These are phyloP conservation scores for Amanita subjunquillea DNA, from an alignment of 768 basidiomycete species.

Conservation along the genomic window DNA sequence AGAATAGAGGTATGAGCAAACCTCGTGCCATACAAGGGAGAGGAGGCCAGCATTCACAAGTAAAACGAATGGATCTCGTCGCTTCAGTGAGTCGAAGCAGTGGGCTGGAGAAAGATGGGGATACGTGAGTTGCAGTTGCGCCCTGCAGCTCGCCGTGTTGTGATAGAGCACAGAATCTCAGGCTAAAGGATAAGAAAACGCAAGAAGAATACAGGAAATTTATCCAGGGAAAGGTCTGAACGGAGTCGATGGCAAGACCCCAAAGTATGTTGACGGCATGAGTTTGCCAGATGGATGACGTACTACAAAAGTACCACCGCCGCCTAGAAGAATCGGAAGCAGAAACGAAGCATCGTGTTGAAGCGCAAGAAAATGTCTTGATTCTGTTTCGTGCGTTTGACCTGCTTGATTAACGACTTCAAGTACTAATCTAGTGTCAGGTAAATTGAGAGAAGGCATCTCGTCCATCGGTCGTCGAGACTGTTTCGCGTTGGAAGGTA, in stretches of 20 bases:
- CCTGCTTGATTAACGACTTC: background rate
- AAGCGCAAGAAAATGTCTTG: conserved; percentile 57
- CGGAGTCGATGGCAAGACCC: background rate
- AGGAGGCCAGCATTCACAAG: background rate
- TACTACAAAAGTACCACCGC: conserved; percentile 29
- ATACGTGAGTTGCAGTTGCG: conserved; percentile 43
- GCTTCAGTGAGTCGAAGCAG: conserved; percentile 71
- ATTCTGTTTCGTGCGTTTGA: conserved; percentile 58
- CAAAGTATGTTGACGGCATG: background rate
- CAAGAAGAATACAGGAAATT: conserved; percentile 64
- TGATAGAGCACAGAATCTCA: conserved; percentile 29
- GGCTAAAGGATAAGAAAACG: conserved; percentile 44
- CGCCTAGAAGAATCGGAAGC: conserved; percentile 20
- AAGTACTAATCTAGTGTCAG: conserved; percentile 21
- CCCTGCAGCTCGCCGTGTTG: conserved; percentile 6
- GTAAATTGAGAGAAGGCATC: conserved; percentile 70
- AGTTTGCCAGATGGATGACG: conserved; percentile 33
- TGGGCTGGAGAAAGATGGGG: conserved; percentile 64
- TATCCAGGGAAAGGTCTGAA: conserved; percentile 51
- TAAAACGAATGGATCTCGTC: conserved; percentile 48
- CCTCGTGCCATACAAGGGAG: background rate
- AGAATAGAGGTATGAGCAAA: background rate
- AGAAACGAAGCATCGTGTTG: conserved; percentile 28
- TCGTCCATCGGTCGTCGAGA: conserved; percentile 50
- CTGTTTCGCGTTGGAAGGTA: conserved; percentile 60